Base-by-base conservation (phyloP, 495 filamentous ascomycete species). In the Tuber aestivum region DNA sequence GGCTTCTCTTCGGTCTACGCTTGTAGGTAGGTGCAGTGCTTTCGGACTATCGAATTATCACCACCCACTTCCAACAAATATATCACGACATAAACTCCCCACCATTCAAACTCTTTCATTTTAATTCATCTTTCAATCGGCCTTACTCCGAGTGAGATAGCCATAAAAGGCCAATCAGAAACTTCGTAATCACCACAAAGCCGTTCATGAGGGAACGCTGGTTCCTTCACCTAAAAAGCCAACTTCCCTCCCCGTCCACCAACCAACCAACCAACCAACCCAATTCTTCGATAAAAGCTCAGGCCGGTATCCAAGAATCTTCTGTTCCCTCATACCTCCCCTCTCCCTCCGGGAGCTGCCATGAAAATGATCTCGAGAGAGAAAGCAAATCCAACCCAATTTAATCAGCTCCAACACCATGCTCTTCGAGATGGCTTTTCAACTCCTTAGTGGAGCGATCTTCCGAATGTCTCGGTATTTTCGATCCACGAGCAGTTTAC, bases 141-240 rank as follows among this genome's bases (percentile, higher is more conserved):
- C 8, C 48, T 3, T 12, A 27, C 1, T 4, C 0, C 0, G 9
- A 16, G 3, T 0, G n/a, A 14, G 10, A 61, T 3, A 9, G 3
- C n/a, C 50, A 61, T 61, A 61, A n/a, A 50, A n/a, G 1, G 14
- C 14, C 10, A 21, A 48, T 23, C 18, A 21, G 27, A 32, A 14
- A 14, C n/a, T 27, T 8, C 7, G n/a, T 56, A 3, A 61, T 61
- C 4, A 61, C 2, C 14, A 0, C 12, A 61, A 61, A 61, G n/a
- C 0, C 10, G 14, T 61, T 27, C n/a, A 12, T 3, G 23, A 61
- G 3, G 3, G 2, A 56, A 23, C 14, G 23, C n/a, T 32, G 27
- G 10, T 1, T 3, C n/a, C 9, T 61, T n/a, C 2, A 4, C n/a
- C 2, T 14, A 61, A 61, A 12, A 27, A 48, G 7, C 44, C 44